Percentiles rank a stretch among this genome's conserved stretches.
Evolutionary conservation across 805 yeast genomes (phyloP).

Genomic region (Lipomyces mesembrius): DNA sequence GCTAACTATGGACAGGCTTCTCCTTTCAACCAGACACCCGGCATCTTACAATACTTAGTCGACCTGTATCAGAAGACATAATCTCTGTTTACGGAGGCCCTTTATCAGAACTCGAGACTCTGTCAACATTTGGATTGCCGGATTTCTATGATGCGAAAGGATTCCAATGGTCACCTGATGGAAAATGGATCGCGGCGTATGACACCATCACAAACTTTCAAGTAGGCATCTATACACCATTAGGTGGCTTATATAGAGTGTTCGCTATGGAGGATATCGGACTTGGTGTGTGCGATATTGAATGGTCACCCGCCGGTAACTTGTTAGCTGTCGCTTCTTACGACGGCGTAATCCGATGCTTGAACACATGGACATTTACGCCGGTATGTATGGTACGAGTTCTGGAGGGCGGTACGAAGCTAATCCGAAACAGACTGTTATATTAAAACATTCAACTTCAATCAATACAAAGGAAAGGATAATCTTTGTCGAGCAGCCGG

Average conservation of each 20-base stretch:
- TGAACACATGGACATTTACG: constrained; percentile 34
- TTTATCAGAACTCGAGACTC: constrained; percentile 1
- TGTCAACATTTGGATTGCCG: constrained; percentile 11
- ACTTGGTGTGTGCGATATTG: constrained; percentile 29
- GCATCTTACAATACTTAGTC: constrained; percentile 30
- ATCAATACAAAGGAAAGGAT: constrained; percentile 17
- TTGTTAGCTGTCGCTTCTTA: constrained; percentile 31
- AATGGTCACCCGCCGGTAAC: constrained; percentile 33
- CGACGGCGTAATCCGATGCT: constrained; percentile 30
- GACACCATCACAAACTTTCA: constrained; percentile 25
- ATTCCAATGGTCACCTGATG: constrained; percentile 35
- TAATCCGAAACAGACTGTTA: constrained; percentile 14
- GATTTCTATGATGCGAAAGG: constrained; percentile 27
- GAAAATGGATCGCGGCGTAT: constrained; percentile 35
- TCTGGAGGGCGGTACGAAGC: not conserved
- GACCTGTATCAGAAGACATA: constrained; percentile 33
- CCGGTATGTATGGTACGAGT: constrained; percentile 21
- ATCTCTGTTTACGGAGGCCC: constrained; percentile 29
- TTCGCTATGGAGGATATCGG: constrained; percentile 17
- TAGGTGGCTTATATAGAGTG: constrained; percentile 27
- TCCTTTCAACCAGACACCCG: constrained; percentile 30
- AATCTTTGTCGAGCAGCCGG: constrained; percentile 33
- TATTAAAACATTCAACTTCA: constrained; percentile 16
- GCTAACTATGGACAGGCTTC: constrained; percentile 14
- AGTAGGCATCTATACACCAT: constrained; percentile 30